phyloP scores from a whole-genome alignment of 1,139 yeast species.

The Pichia sp. region DNA sequence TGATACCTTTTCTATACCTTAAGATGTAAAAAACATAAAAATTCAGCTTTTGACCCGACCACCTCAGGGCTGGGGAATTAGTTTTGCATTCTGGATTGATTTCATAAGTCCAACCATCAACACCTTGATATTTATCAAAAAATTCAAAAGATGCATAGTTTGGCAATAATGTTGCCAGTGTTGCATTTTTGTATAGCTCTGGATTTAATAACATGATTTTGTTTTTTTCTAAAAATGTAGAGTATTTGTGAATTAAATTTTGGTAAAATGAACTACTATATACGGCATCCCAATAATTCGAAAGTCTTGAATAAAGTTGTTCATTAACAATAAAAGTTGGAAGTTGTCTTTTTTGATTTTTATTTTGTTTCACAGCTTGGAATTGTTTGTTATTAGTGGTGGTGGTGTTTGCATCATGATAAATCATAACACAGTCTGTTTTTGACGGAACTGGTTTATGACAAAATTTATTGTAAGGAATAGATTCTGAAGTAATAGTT shows the following conservation, averaged over 20 bases:
- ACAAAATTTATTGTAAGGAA: neutral
- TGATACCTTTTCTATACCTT: slow-evolving; percentile 18
- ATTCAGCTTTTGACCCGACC: slow-evolving; percentile 18
- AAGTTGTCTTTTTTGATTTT: neutral
- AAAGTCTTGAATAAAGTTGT: neutral
- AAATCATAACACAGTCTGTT: too few relatives aligned
- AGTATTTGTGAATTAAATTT: neutral
- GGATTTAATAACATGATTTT: neutral
- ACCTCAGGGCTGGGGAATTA: slow-evolving; percentile 17
- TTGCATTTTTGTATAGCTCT: neutral
- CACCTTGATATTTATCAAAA: slow-evolving; percentile 6
- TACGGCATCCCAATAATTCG: neutral
- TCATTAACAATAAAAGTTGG: neutral
- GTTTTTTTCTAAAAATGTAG: neutral
- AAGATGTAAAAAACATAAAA: slow-evolving; percentile 24
- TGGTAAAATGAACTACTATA: neutral
- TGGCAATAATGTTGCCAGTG: slow-evolving; percentile 8
- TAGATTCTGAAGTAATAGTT: neutral
- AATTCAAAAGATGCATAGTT: slow-evolving; percentile 2
- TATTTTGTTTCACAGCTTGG: too few relatives aligned
- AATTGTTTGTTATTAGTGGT: too few relatives aligned
- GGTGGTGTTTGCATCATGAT: too few relatives aligned
- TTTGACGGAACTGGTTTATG: neutral
- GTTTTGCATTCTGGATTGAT: slow-evolving; percentile 1
- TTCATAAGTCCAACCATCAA: slow-evolving; percentile 12